These are phyloP conservation scores for Harringtonia aguacate DNA, from an alignment of 2,329 filamentous ascomycete species.

Conservation along the genomic window DNA sequence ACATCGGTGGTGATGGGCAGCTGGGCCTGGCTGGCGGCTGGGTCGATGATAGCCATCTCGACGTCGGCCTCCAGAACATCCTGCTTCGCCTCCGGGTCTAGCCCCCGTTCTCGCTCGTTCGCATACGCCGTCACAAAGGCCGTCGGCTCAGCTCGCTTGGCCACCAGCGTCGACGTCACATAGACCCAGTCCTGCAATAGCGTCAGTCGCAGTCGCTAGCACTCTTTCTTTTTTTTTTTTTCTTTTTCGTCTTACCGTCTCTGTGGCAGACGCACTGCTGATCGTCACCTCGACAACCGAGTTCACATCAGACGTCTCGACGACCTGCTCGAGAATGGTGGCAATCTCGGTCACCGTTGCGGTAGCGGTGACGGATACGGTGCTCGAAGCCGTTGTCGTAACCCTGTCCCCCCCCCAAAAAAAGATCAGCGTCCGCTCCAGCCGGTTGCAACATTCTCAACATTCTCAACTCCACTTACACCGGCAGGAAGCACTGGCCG, in stretches of 20 bases:
- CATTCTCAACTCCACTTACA: background rate
- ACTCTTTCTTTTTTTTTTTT: no score
- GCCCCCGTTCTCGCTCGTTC: no score
- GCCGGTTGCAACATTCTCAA: background rate
- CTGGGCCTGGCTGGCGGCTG: no score
- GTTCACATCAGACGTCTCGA: constrained; percentile 9
- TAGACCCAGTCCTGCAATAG: constrained; percentile 11
- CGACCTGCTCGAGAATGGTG: constrained; percentile 11
- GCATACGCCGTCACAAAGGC: background rate
- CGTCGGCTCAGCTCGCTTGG: constrained; percentile 5
- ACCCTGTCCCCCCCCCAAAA: no score
- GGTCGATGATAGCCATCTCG: no score
- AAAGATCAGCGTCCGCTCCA: background rate
- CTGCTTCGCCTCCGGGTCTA: no score
- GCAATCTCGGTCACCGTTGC: background rate
- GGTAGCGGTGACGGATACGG: background rate
- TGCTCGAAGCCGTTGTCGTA: constrained; percentile 9
- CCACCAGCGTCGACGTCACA: constrained; percentile 4
- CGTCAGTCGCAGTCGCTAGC: no score
- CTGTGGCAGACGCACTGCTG: constrained; percentile 9
- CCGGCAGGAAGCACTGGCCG: constrained; percentile 15
- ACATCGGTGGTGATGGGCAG: no score
- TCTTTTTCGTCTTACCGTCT: constrained; percentile 11
- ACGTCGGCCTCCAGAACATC: no score
- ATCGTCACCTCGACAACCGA: constrained; percentile 9